Evolutionary conservation across 2,329 filamentous ascomycete species (phyloP).

Genomic region (Colletotrichum godetiae): DNA sequence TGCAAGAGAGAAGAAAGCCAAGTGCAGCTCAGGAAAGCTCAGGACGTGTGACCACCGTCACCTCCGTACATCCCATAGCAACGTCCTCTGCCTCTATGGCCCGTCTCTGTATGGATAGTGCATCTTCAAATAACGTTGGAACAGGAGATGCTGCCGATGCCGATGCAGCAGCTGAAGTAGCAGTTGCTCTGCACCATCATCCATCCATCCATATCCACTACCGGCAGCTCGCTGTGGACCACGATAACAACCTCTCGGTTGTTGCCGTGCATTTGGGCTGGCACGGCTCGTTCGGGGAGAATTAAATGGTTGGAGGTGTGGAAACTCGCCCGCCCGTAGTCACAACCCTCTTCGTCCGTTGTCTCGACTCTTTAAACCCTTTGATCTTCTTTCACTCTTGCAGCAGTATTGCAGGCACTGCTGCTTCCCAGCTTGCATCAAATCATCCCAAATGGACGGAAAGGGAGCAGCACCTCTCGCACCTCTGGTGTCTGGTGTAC

Average conservation of each 20-base stretch:
- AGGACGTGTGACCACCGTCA: neutral
- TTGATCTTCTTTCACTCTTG: neutral
- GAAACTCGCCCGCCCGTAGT: neutral
- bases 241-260: neutral
- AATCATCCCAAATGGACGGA: constrained; percentile 17
- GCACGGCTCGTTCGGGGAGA: constrained; percentile 27
- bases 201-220: neutral
- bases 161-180: neutral
- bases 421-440: constrained; percentile 1
- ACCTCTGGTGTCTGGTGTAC: constrained; percentile 5
- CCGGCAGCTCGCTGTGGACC: neutral
- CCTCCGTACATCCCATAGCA: neutral
- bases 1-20: neutral
- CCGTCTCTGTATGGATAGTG: neutral
- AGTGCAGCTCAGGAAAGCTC: neutral
- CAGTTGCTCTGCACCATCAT: neutral
- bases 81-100: neutral
- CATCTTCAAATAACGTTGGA: neutral
- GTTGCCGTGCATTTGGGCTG: constrained; percentile 3
- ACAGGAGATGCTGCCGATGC: neutral
- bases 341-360: constrained; percentile 13
- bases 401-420: constrained; percentile 2
- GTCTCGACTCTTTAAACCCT: constrained; percentile 1
- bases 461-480: constrained; percentile 5
- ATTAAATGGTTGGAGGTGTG: constrained; percentile 9